phyloP scores from a whole-genome alignment of 202 grass and related monocot genomes.

The Zoysia matrella region DNA sequence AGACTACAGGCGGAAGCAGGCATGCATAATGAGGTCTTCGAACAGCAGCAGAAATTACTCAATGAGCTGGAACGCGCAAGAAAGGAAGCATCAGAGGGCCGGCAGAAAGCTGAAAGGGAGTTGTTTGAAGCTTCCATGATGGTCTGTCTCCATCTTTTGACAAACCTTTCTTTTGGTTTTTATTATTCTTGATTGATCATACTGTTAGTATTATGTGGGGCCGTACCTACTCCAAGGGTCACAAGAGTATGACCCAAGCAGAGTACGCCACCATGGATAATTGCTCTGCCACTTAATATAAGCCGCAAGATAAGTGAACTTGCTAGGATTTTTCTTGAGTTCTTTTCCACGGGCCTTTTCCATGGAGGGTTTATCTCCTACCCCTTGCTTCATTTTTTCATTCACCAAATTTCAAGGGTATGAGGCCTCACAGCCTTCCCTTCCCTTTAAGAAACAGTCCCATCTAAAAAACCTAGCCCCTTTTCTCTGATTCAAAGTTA shows the following conservation, averaged over 20 bases:
- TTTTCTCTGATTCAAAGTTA: not conserved
- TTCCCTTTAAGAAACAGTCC: not conserved
- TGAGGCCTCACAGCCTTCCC: not conserved
- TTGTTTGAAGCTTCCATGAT: slow-evolving; percentile 61
- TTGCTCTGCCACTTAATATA: not conserved
- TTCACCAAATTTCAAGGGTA: not conserved
- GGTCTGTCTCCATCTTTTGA: slow-evolving; percentile 36
- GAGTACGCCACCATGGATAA: not conserved
- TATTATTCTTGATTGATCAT: slow-evolving; percentile 10
- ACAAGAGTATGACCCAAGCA: not conserved
- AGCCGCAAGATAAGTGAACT: not conserved
- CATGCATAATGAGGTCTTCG: slow-evolving; percentile 49
- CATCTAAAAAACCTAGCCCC: not conserved
- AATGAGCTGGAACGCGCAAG: slow-evolving; percentile 52
- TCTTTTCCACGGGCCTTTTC: not conserved
- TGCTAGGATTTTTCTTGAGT: not conserved
- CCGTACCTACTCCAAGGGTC: not conserved
- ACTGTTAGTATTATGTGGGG: not conserved
- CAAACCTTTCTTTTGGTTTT: not conserved
- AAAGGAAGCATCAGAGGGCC: slow-evolving; percentile 71
- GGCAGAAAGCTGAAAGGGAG: slow-evolving; percentile 75
- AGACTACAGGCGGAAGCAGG: slow-evolving; percentile 38
- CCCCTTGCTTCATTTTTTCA: not conserved
- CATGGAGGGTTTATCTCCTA: not conserved
- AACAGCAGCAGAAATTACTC: slow-evolving; percentile 51